Base-by-base conservation (phyloP, 225 moss, liverwort and hornwort species). In the Lunularia cruciata region DNA sequence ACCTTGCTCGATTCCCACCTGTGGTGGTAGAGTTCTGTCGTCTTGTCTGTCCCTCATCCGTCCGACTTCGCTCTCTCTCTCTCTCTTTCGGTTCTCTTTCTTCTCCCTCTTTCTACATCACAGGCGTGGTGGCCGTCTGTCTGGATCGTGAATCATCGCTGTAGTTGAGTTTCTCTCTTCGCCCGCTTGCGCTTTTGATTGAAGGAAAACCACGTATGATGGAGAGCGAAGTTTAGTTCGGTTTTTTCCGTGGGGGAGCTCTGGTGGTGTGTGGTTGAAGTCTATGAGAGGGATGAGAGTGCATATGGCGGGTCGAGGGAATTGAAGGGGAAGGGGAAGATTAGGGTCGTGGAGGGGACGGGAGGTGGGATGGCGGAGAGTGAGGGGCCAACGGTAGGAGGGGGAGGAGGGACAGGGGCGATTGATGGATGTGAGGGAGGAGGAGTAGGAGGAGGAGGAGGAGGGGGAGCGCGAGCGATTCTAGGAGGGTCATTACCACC, bases 401-500 rank as follows among this genome's bases (percentile, higher is more conserved):
- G 18, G 8, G 51, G 12, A 48, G 48, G 51, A 51, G 51, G 51
- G n/a, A n/a, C n/a, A 5, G 51, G 51, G 15, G 78, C 81, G 55
- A 59, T 33, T 59, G 84, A 78, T 37, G 80, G 57, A 15, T 78
- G 61, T 60, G 77, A 64, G 56, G 79, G 48, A 58, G 42, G 63
- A n/a, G n/a, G n/a, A n/a, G n/a, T n/a, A 30, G 87, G 85, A 27
- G 79, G 71, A 33, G 81, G 79, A 11, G 83, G 74, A 45, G 73
- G 77, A 70, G 79, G 79, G 26, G 89, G 83, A 26, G 86, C 91
- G 0, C 76, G 88, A 76, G 87, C 89, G 60, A 91, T 95, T 83
- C 75, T 87, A 68, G 94, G 91, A 57, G 94, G 86, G 8, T 95
- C 91, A 57, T 77, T 96, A 14, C 96, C 96, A 7, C 96, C 96